Evolutionary conservation across 2,329 filamentous ascomycete species (phyloP).

Genomic region (Fusarium multiceps): DNA sequence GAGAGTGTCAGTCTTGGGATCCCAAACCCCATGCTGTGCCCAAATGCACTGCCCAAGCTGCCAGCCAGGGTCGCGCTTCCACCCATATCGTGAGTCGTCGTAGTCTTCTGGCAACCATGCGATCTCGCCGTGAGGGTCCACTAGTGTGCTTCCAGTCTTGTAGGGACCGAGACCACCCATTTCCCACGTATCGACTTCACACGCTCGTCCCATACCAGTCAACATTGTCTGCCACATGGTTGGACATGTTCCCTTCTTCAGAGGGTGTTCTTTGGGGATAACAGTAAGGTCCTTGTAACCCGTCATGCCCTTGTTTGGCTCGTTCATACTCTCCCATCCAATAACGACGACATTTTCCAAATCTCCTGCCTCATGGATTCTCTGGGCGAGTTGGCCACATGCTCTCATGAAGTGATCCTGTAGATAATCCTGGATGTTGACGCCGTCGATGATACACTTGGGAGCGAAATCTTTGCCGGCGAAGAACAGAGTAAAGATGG

Average conservation of each 20-base stretch:
- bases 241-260: slow-evolving; percentile 92
- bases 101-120: slow-evolving; percentile 88
- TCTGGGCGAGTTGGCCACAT: slow-evolving; percentile 81
- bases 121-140: slow-evolving; percentile 87
- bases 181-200: slow-evolving; percentile 91
- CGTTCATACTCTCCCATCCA: slow-evolving; percentile 96
- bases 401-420: slow-evolving; percentile 87
- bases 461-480: slow-evolving; percentile 91
- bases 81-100: slow-evolving; percentile 89
- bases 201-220: slow-evolving; percentile 88
- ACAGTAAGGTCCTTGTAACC: slow-evolving; percentile 83
- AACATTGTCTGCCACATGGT: slow-evolving; percentile 95
- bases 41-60: slow-evolving; percentile 94
- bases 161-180: slow-evolving; percentile 94
- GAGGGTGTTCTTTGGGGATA: slow-evolving; percentile 86
- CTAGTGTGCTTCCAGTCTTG: slow-evolving; percentile 82
- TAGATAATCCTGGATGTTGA: slow-evolving; percentile 96
- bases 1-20: slow-evolving; percentile 79
- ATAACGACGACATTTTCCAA: slow-evolving; percentile 88
- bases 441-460: slow-evolving; percentile 92
- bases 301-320: slow-evolving; percentile 89
- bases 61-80: slow-evolving; percentile 89
- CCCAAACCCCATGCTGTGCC: slow-evolving; percentile 98
- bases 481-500: slow-evolving; percentile 95
- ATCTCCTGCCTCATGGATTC: slow-evolving; percentile 90